Base-by-base conservation (phyloP, 1,139 yeast species). In the Pichia sp. region DNA sequence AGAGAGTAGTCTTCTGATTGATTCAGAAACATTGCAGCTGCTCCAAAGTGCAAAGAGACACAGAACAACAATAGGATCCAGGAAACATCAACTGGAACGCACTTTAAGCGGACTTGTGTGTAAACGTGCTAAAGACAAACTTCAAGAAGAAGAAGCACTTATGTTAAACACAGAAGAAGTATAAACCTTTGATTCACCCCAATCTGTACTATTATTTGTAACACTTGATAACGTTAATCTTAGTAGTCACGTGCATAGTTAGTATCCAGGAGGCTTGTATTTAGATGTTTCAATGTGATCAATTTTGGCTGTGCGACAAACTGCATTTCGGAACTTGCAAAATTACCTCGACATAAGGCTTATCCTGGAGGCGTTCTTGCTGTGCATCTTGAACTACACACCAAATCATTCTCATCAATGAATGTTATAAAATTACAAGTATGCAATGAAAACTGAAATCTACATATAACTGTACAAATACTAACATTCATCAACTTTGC, bases 371-470 rank as follows among this genome's bases (percentile, higher is more conserved):
- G 28, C 28, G 28, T 24, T 11, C 10, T 11, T 14, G 5, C 12
- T 11, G 28, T 5, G 10, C 12, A 5, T 6, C 5, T 5, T 26
- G 10, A 26, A 15, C 19, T 14, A 14, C 7, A 26, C 9, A 10
- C n/a, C 5, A 25, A 14, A 14, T 7, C 7, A 5, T 26, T 3
- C 12, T 26, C 30, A 22, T 26, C 30, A 22, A 38, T 44, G 47
- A 44, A 44, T 37, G 47, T 44, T 4, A 44, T 44, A 2, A 44
- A 44, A 24, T 25, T 44, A 30, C 47, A 44, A 22, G 47, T 44
- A 41, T 22, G 47, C 41, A 11, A n/a, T 31, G 8, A 17, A n/a
- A n/a, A n/a, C n/a, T n/a, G n/a, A n/a, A 5, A 17, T 5, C 12
- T 15, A 7, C 5, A 8, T 15, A 14, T 7, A 4, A 5, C 10